Conservation (phyloP, 2,329 filamentous ascomycete genomes). For the Curvularia eragrostidis region DNA sequence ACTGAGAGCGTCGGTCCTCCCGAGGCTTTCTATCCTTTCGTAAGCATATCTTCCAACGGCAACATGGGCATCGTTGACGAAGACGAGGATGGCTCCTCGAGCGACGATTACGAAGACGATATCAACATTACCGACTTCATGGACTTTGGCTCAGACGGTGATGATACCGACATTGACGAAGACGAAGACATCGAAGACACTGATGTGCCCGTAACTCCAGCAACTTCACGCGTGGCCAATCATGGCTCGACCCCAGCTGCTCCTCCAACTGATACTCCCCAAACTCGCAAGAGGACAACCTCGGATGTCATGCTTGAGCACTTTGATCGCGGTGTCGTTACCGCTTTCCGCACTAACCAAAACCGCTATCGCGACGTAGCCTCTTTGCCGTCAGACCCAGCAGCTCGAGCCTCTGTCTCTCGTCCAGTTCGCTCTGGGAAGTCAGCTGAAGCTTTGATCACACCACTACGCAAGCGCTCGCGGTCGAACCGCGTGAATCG, state of each 20-base stretch:
- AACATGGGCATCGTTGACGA: constrained; percentile 60
- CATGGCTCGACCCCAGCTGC: constrained; percentile 43
- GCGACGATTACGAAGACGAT: constrained; percentile 63
- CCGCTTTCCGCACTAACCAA: constrained; percentile 51
- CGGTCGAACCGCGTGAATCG: constrained; percentile 36
- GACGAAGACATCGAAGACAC: constrained; percentile 45
- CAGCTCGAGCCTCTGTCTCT: constrained; percentile 45
- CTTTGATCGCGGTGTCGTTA: constrained; percentile 59
- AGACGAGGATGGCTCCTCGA: constrained; percentile 65
- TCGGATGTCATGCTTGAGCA: constrained; percentile 51
- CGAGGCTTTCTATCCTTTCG: constrained; percentile 77
- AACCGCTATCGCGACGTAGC: constrained; percentile 49
- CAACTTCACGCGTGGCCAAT: constrained; percentile 39
- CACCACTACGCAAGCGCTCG: constrained; percentile 48
- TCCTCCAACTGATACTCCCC: constrained; percentile 31
- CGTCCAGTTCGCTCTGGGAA: constrained; percentile 48
- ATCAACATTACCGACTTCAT: constrained; percentile 50
- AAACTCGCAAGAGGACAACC: constrained; percentile 35
- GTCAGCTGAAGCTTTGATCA: constrained; percentile 50
- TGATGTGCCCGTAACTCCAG: constrained; percentile 47
- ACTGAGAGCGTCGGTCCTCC: constrained; percentile 74
- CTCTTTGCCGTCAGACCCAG: constrained; percentile 47
- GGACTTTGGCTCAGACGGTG: constrained; percentile 46
- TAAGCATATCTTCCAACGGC: constrained; percentile 63
- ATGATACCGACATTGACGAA: constrained; percentile 45